Base-by-base conservation (phyloP, 371 early-diverging fungal species). In the Rhizopus stolonifer region DNA sequence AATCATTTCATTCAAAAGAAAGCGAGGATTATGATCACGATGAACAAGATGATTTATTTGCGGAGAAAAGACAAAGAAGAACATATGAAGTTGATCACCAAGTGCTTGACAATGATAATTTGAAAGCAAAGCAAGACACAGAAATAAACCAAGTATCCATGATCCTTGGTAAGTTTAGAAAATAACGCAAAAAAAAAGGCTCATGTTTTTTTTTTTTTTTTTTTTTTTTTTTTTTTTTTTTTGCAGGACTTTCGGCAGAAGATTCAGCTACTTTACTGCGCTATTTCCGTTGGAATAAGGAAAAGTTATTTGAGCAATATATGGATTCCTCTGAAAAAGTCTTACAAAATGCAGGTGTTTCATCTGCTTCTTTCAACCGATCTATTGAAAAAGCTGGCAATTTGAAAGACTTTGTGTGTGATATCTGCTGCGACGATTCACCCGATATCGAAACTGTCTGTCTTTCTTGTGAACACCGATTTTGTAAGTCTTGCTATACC, bases 251-350 rank as follows among this genome's bases (percentile, higher is more conserved):
- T 45, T 58, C 70, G 0, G 58, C 58, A 14, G 70, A 84, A 21
- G 84, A 87, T 60, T 75, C 85, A 7, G 77, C 81, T 21, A 85
- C 87, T 13, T 67, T 94, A 52, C 76, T 94, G 38, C 84, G 91
- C 39, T 71, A 82, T 65, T 94, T 87, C 70, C 77, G 83, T 56
- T 96, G 96, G 96, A 94, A 94, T 71, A 93, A 93, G 70, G 97
- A 98, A 61, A 72, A 82, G 48, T 72, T 96, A 18, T 81, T 96
- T 43, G 97, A 98, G 64, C 72, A 80, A 33, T 94, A 91, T 65
- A 89, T 94, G 87, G 91, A 92, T 39, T 68, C 79, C 29, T 79
- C 90, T 0, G 87, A 85, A 13, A 76, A 80, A 17, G 89, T 89
- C 15, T 57, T 89, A 32, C 58, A 60, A 38, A 62, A 74, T 18